These are phyloP conservation scores for Brassica carinata DNA, from an alignment of 345 rosid genomes.

Conservation along the genomic window DNA sequence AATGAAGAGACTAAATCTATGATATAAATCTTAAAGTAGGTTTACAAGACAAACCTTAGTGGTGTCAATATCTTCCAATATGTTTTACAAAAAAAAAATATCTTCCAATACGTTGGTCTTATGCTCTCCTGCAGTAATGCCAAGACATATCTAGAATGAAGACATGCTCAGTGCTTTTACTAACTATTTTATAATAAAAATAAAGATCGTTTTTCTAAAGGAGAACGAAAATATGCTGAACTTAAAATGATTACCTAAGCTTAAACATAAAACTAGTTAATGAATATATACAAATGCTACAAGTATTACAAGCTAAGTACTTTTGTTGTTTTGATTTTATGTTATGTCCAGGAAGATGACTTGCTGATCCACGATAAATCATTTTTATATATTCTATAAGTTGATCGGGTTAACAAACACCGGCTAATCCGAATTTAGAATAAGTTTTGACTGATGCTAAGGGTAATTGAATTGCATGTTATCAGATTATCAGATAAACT, in stretches of 20 bases:
- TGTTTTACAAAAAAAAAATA: slow-evolving; percentile 1
- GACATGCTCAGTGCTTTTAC: slow-evolving; percentile 17
- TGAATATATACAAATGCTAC: neutral
- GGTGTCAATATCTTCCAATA: slow-evolving; percentile 21
- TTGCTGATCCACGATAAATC: slow-evolving; percentile 25
- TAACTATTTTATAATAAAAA: neutral
- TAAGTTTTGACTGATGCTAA: too few species aligned
- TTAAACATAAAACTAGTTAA: neutral
- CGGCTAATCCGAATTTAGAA: too few species aligned
- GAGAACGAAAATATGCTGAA: neutral
- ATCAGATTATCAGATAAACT: too few species aligned
- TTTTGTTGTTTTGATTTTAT: slow-evolving; percentile 12
- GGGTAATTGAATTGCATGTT: neutral
- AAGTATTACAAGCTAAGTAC: slow-evolving; percentile 10
- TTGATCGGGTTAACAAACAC: neutral
- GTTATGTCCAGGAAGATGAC: slow-evolving; percentile 33
- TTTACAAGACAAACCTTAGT: slow-evolving; percentile 33
- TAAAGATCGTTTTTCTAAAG: neutral
- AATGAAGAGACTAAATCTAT: slow-evolving; percentile 9
- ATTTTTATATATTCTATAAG: neutral
- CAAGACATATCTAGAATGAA: slow-evolving; percentile 28
- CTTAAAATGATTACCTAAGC: neutral
- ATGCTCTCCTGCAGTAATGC: slow-evolving; percentile 19
- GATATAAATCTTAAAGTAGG: slow-evolving; percentile 1
- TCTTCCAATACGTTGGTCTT: slow-evolving; percentile 4